A percentile compares a stretch with the other conserved stretches of the same genome.
Conservation (phyloP, 345 rosid genomes). For the Eucalyptus polybractea region DNA sequence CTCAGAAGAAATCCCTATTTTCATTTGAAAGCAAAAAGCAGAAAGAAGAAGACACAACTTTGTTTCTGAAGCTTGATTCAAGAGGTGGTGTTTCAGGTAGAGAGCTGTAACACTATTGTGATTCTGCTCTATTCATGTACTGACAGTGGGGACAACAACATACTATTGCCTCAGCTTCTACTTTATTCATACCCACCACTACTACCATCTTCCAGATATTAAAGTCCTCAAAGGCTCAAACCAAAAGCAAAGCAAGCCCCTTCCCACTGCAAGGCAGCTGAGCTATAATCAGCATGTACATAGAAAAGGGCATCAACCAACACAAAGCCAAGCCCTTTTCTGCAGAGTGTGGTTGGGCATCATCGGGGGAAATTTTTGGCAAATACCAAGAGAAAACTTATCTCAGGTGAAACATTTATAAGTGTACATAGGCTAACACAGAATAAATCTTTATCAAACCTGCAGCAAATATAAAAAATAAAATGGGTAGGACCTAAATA, state of each 20-base stretch:
- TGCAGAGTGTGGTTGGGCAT: not conserved
- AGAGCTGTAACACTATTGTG: not conserved
- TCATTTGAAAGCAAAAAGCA: not conserved
- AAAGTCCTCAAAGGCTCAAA: not conserved
- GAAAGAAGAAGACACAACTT: not conserved
- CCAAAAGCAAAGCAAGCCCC: not conserved
- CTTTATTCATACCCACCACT: not conserved
- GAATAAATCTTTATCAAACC: not conserved
- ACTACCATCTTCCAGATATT: not conserved
- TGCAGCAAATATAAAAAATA: not conserved
- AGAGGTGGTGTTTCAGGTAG: not conserved
- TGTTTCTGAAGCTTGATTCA: not conserved
- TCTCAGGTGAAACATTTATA: not conserved
- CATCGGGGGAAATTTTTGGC: not conserved
- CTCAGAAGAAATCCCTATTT: not conserved
- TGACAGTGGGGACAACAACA: not conserved
- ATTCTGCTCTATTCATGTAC: not conserved
- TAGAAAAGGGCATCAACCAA: not conserved
- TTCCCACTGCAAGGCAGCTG: not conserved
- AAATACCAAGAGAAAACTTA: not conserved
- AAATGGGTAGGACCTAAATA: not conserved
- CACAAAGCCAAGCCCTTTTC: not conserved
- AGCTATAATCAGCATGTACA: not conserved
- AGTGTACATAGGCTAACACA: not conserved
- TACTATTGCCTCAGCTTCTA: not conserved